Evolutionary conservation across 345 rosid genomes (phyloP), one percentile per base, ranked within the genome.

Genomic region (Xanthoceras sorbifolium): DNA sequence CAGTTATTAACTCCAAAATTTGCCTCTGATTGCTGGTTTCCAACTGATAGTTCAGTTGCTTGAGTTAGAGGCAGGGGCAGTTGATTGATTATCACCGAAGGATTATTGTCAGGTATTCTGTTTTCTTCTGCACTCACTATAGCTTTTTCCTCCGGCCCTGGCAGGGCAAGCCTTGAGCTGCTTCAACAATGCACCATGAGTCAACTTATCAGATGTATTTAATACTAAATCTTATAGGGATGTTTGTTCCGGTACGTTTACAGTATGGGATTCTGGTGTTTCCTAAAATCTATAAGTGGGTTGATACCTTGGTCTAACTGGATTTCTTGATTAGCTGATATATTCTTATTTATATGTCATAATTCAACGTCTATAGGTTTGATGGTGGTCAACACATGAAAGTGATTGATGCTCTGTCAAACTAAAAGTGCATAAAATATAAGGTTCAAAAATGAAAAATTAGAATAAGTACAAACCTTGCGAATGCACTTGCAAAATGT

Each of bases 401-500:
- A 6, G 10, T 28, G 25, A 20, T 4, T 68, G 50, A 36, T 38
- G 66, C 63, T 65, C 75, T 36, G 1, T 42, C 42, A 60, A 40
- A 62, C 59, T 55, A 29, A 36, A 62, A 15, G 20, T 42, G 38
- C 57, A 6, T 44, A 40, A 23, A 22, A 26, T 34, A 60, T 12
- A 15, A 20, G 3, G 61, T 15, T 69, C 32, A 34, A 75, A 50
- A 36, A 44, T 54, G n/a, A 52, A 71, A 48, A 50, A 50, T 22
- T 78, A 64, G 42, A 73, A 77, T 55, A 44, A 68, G 78, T 48
- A 48, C 80, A 15, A 74, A 93, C 99, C 99, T 96, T 87, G 99
- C 98, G 85, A 93, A 96, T 44, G 97, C 99, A 84, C 99, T 96
- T 8, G 99, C 98, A 82, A 96, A 96, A 77, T 96, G 98, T 84